Evolutionary conservation across 2,329 filamentous ascomycete species (phyloP).

Genomic region (Alternaria hordeiaustralica): DNA sequence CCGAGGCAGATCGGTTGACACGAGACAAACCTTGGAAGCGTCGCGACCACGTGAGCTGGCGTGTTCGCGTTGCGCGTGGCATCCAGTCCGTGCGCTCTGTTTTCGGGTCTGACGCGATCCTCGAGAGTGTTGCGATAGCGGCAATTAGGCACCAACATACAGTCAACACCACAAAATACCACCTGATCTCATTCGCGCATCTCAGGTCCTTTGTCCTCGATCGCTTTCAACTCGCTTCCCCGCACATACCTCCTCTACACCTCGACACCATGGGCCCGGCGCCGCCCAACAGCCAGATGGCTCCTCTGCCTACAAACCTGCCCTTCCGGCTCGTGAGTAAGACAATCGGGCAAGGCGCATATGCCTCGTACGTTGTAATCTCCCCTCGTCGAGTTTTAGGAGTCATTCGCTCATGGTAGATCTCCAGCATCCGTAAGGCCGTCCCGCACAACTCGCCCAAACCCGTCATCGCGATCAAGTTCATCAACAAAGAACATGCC

Average conservation of each 20-base stretch:
- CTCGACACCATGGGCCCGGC: conserved; percentile 27
- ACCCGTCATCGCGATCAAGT: conserved; percentile 94
- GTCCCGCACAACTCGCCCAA: conserved; percentile 70
- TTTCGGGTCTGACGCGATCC: conserved; percentile 8
- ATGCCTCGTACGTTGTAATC: conserved; percentile 75
- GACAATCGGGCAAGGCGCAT: conserved; percentile 94
- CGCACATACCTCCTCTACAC: neutral
- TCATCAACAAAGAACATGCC: conserved; percentile 97
- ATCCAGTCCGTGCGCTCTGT: conserved; percentile 5
- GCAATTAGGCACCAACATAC: neutral
- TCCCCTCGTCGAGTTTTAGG: neutral
- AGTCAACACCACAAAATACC: neutral
- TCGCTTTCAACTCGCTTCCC: neutral
- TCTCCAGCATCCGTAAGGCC: conserved; percentile 78
- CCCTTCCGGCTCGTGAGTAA: conserved; percentile 95
- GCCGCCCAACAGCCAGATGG: conserved; percentile 73
- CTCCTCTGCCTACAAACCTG: conserved; percentile 81
- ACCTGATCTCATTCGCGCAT: neutral
- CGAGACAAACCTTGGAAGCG: neutral
- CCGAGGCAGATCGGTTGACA: neutral
- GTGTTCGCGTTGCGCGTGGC: conserved; percentile 7
- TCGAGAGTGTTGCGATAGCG: neutral
- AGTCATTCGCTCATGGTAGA: neutral
- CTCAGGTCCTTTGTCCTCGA: neutral
- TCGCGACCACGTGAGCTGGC: conserved; percentile 9